Evolutionary conservation across 129 eudicot genomes (phyloP).

Genomic region (Dittrichia graveolens): DNA sequence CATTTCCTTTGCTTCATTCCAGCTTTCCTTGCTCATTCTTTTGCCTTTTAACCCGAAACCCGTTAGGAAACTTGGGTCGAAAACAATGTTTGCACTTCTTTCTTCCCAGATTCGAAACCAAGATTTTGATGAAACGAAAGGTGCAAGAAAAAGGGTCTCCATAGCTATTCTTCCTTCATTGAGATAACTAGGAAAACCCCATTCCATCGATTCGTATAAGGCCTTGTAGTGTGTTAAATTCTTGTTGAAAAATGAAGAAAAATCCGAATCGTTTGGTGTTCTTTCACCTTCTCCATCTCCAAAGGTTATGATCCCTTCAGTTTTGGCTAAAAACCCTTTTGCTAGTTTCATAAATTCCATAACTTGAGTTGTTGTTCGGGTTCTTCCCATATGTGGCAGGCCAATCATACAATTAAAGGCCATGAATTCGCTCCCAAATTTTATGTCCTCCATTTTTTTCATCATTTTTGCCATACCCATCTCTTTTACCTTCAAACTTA

Average conservation of each 20-base stretch:
- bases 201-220: conserved; percentile 57
- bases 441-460: conserved; percentile 6
- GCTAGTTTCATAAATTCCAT: conserved; percentile 45
- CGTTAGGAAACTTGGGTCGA: conserved; percentile 3
- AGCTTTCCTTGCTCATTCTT: conserved; percentile 41
- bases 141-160: conserved; percentile 62
- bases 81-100: conserved; percentile 10
- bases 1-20: conserved; percentile 53
- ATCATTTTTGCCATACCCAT: conserved; percentile 34
- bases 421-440: conserved; percentile 39
- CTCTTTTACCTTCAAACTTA: conserved; percentile 45
- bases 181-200: conserved; percentile 48
- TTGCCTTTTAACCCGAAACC: conserved; percentile 22
- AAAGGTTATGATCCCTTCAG: conserved; percentile 49
- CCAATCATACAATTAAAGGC: conserved; percentile 61
- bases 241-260: conserved; percentile 37
- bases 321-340: conserved; percentile 27
- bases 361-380: conserved; percentile 32
- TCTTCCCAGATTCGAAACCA: conserved; percentile 61
- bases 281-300: conserved; percentile 55
- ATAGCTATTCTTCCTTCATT: conserved; percentile 67
- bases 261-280: conserved; percentile 4
- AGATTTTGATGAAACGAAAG: conserved; percentile 43
- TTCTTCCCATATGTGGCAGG: conserved; percentile 64
- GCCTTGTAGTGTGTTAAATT: conserved; percentile 49